phyloP scores from a whole-genome alignment of 345 rosid species.

The Clausena lansium region DNA sequence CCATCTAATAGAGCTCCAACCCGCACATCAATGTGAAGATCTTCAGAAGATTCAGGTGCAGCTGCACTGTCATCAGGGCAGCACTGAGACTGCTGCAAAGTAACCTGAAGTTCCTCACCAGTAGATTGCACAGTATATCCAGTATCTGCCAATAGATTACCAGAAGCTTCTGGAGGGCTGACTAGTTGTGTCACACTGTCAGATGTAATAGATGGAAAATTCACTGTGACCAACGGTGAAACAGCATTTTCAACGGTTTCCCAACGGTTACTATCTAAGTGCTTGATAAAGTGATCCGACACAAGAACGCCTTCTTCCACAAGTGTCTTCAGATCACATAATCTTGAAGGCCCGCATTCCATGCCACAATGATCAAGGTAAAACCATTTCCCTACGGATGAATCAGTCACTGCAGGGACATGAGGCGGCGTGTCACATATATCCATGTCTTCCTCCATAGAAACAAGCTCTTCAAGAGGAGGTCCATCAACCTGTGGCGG shows the following conservation, averaged over 20 bases:
- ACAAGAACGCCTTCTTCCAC: slow-evolving; percentile 77
- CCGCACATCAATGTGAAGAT: slow-evolving; percentile 71
- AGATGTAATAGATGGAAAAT: slow-evolving; percentile 58
- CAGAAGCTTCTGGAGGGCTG: slow-evolving; percentile 96
- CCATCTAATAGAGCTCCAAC: slow-evolving; percentile 75
- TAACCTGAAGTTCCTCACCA: slow-evolving; percentile 33
- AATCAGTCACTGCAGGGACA: slow-evolving; percentile 54
- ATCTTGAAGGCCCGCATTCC: slow-evolving; percentile 83
- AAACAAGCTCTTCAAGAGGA: slow-evolving; percentile 67
- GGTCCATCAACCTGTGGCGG: slow-evolving; percentile 44
- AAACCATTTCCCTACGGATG: slow-evolving; percentile 81
- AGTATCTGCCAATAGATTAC: slow-evolving; percentile 71
- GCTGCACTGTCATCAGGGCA: slow-evolving; percentile 25
- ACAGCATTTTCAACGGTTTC: slow-evolving; percentile 93
- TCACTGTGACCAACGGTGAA: slow-evolving; percentile 63
- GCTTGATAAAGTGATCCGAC: slow-evolving; percentile 92
- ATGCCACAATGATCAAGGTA: slow-evolving; percentile 86
- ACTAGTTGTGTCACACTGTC: slow-evolving; percentile 72
- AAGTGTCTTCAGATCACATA: slow-evolving; percentile 73
- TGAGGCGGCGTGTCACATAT: slow-evolving; percentile 96
- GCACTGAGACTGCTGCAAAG: slow-evolving; percentile 7
- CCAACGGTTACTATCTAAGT: slow-evolving; percentile 86
- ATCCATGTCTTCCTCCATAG: slow-evolving; percentile 99
- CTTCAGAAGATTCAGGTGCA: slow-evolving; percentile 39
- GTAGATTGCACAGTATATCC: slow-evolving; percentile 43